These are phyloP conservation scores for Dactylonectria macrodidyma DNA, from an alignment of 2,329 filamentous ascomycete genomes.

Conservation along the genomic window DNA sequence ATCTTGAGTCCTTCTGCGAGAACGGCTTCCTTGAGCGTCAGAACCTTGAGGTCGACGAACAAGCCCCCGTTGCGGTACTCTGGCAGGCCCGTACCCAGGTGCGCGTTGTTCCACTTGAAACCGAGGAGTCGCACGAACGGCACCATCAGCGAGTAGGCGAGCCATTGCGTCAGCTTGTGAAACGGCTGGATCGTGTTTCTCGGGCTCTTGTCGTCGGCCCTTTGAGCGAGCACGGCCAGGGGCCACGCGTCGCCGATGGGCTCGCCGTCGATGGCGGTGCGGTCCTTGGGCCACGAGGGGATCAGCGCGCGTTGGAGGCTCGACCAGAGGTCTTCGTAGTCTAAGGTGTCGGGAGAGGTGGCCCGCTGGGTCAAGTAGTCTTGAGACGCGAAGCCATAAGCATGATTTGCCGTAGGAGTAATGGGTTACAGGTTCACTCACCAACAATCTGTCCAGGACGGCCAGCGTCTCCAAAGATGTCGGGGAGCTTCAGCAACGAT, in stretches of 20 bases:
- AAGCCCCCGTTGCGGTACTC: slow-evolving; percentile 82
- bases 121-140: slow-evolving; percentile 69
- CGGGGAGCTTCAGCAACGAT: slow-evolving; percentile 55
- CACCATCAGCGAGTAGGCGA: slow-evolving; percentile 80
- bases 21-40: slow-evolving; percentile 64
- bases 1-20: slow-evolving; percentile 58
- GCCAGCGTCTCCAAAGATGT: slow-evolving; percentile 58
- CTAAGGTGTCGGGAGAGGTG: slow-evolving; percentile 47
- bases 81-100: slow-evolving; percentile 76
- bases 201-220: not conserved
- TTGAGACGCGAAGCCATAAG: slow-evolving; percentile 34
- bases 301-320: slow-evolving; percentile 61
- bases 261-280: slow-evolving; percentile 63
- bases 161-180: slow-evolving; percentile 80
- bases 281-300: slow-evolving; percentile 63
- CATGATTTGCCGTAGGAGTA: not conserved
- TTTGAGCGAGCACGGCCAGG: slow-evolving; percentile 47
- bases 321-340: slow-evolving; percentile 59
- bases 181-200: slow-evolving; percentile 62
- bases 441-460: slow-evolving; percentile 64
- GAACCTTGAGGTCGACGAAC: slow-evolving; percentile 72
- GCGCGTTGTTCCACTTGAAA: slow-evolving; percentile 65
- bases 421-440: slow-evolving; percentile 36
- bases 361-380: slow-evolving; percentile 56
- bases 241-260: slow-evolving; percentile 68